Conservation (phyloP, 805 yeast genomes). For the Wickerhamomyces alni region DNA sequence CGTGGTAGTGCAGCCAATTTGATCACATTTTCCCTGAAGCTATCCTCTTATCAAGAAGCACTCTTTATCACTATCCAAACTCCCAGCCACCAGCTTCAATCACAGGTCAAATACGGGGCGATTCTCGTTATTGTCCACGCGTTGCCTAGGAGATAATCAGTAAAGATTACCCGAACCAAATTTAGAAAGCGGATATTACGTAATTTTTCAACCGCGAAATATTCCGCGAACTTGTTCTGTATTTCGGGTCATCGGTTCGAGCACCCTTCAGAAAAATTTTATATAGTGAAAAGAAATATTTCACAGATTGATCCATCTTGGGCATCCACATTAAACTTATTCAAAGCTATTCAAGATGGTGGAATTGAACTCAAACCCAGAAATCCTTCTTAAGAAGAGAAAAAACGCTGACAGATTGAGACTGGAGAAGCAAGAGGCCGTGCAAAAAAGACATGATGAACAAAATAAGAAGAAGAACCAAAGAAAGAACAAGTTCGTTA, state of each 20-base stretch:
- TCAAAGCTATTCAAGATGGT: slow-evolving; percentile 12
- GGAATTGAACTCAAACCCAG: slow-evolving; percentile 63
- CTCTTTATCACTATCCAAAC: too few species aligned
- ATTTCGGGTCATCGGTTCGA: neutral
- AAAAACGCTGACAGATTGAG: slow-evolving; percentile 71
- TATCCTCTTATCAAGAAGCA: too few species aligned
- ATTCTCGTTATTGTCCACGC: too few species aligned
- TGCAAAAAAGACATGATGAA: slow-evolving; percentile 42
- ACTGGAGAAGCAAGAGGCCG: slow-evolving; percentile 65
- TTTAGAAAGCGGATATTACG: neutral
- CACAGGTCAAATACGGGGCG: too few species aligned
- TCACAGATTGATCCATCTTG: too few species aligned
- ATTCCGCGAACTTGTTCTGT: neutral
- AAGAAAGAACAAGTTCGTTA: slow-evolving; percentile 47
- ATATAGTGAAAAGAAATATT: neutral
- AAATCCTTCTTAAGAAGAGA: slow-evolving; percentile 70
- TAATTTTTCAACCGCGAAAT: too few species aligned
- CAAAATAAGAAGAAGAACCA: slow-evolving; percentile 37
- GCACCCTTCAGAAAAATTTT: neutral
- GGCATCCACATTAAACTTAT: neutral
- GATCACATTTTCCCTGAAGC: too few species aligned
- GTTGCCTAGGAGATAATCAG: too few species aligned
- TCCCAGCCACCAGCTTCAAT: too few species aligned
- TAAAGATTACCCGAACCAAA: too few species aligned
- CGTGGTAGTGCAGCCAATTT: too few species aligned